Base-by-base conservation (phyloP, 805 yeast genomes). In the Candida caryicola region DNA sequence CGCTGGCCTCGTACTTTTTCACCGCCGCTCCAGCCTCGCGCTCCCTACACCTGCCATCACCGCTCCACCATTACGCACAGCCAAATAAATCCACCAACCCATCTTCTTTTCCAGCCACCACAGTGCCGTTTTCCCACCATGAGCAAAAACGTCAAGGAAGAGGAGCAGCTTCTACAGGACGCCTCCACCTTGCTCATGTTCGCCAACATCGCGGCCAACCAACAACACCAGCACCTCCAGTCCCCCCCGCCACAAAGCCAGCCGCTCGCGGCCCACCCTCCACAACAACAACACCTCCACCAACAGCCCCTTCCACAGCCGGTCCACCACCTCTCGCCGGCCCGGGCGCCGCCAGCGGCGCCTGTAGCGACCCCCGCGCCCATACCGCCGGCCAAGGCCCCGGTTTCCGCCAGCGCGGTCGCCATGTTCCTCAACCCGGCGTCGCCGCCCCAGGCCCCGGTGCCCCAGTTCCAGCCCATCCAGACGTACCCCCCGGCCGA, bases 161-260 rank as follows among this genome's bases (percentile, higher is more conserved):
- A 62, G 43, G 62, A 65, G 37, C 71, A 65, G 52, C 66, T 68
- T 23, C 58, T 78, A 8, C 80, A 77, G 46, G 83, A 79, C 60
- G 83, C 85, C 1, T 76, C 82, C 13, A 76, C 82, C 16, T 59
- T 79, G 33, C 61, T 79, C 38, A 73, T 77, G 81, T 77, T 79
- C 52, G 81, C 82, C 17, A 77, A 71, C 47, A 72, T 70, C 13
- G 79, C 74, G 3, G 74, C 74, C 13, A 65, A 69, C 36, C 74
- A 69, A 37, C 66, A 59, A 29, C 60, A 55, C 19, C 50, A 49
- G n/a, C 49, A 40, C 18, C 48, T 39, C 4, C 46, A 34, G 29
- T 28, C 23, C 12, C 40, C 34, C 2, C 34, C 26, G 5, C 37
- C 29, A 23, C 40, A 28, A 4, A 36, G 8, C 6, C 30, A 26